phyloP scores from a whole-genome alignment of 805 yeast species.

The Priceomyces medius region DNA sequence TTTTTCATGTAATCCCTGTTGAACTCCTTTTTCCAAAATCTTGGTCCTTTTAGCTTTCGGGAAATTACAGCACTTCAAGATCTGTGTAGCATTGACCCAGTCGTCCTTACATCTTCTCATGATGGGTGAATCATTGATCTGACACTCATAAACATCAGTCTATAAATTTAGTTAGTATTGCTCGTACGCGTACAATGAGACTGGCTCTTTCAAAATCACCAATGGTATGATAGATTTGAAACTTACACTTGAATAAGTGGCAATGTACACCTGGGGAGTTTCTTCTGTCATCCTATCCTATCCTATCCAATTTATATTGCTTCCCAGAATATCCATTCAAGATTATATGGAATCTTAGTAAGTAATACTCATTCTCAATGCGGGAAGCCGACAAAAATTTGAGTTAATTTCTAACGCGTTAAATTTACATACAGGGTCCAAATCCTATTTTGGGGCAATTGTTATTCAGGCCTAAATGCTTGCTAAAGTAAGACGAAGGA shows the following conservation, averaged over 20 bases:
- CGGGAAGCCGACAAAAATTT: slow-evolving; percentile 5
- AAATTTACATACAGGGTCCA: slow-evolving; percentile 4
- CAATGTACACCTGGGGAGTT: slow-evolving; percentile 42
- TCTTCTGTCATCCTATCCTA: slow-evolving; percentile 24
- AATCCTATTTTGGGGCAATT: slow-evolving; percentile 4
- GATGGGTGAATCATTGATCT: slow-evolving; percentile 65
- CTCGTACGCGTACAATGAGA: slow-evolving; percentile 5
- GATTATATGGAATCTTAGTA: slow-evolving; percentile 2
- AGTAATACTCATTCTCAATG: slow-evolving; percentile 1
- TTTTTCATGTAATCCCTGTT: slow-evolving; percentile 83
- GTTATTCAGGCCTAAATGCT: too few species aligned
- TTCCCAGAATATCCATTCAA: slow-evolving; percentile 3
- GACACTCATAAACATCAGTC: slow-evolving; percentile 71
- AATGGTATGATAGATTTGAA: neutral
- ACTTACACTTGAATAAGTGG: slow-evolving; percentile 47
- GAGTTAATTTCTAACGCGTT: slow-evolving; percentile 6
- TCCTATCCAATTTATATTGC: neutral
- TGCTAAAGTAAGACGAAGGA: too few species aligned
- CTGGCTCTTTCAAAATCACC: neutral
- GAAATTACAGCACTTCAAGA: slow-evolving; percentile 87
- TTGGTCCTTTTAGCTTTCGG: slow-evolving; percentile 94
- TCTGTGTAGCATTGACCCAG: slow-evolving; percentile 98
- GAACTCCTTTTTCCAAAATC: slow-evolving; percentile 90
- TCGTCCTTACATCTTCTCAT: slow-evolving; percentile 91
- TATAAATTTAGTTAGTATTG: slow-evolving; percentile 14